Evolutionary conservation across 805 yeast species (phyloP), one percentile per base, ranked within the genome.

Genomic region (Pichia sporocuriosa): DNA sequence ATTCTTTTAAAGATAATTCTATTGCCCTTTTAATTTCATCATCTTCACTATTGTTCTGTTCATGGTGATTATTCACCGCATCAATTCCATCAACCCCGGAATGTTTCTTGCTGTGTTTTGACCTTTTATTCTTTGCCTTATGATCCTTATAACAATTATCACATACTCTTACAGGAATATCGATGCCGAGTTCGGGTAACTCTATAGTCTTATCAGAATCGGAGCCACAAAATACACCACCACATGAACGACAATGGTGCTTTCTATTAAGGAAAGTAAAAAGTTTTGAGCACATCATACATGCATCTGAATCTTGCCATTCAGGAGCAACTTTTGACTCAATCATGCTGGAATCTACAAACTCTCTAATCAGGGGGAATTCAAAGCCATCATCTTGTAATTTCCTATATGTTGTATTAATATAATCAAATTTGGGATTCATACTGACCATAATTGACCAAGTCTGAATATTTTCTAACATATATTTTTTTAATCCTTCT

Each of bases 161-260:
- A 63, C 98, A 93, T 0, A 90, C 97, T 42, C 98, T 72, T 1
- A 90, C 97, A 0, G 94, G 86, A 41, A 83, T 86, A 49, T 77
- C 75, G 31, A 93, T 86, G 0, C 98, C 98, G 37, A 86, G 69
- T 35, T 82, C 81, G 0, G 94, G 90, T 42, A 93, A 66, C 9
- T 89, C 80, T 26, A 79, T 67, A 37, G 61, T 68, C 50, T 84
- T 77, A 2, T 81, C 67, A n/a, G 97, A 86, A 61, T 94, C 95
- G 6, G 76, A 72, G 49, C 84, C 89, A 61, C 95, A 81, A 57
- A 73, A 90, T 0, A 87, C 96, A 4, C 97, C 97, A 20, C 98
- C 98, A 65, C 98, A 93, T 39, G 95, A 83, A 40, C 98, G 73
- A 62, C 98, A 93, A 63, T 93, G 98, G 61, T 93, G 98, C 59